Conservation (phyloP, 495 filamentous ascomycete species). For the Rhizodiscina lignyota region DNA sequence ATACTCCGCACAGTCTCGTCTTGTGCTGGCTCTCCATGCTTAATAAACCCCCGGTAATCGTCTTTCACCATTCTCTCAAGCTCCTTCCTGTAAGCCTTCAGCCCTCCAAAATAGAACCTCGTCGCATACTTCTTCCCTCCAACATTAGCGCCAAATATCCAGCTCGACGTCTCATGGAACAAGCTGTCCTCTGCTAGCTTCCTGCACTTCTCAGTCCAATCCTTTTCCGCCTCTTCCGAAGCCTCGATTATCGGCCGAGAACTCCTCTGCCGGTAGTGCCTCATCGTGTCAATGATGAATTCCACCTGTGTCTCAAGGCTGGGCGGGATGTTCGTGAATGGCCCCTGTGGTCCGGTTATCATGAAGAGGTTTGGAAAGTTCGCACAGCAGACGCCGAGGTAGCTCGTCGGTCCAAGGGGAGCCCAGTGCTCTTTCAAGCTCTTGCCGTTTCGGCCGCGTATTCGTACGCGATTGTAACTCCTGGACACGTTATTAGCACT, state of each 20-base stretch:
- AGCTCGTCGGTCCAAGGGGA: neutral
- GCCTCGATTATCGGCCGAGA: neutral
- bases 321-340: neutral
- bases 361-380: slow-evolving; percentile 2
- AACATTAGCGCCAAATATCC: neutral
- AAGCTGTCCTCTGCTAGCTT: neutral
- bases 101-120: neutral
- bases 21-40: too few species aligned
- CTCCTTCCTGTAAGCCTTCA: neutral
- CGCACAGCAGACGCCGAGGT: neutral
- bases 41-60: too few species aligned
- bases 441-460: neutral
- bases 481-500: too few species aligned
- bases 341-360: neutral
- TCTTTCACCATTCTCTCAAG: too few species aligned
- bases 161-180: neutral
- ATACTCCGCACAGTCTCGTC: too few species aligned
- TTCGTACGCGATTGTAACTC: too few species aligned
- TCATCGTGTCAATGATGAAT: neutral
- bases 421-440: neutral
- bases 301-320: neutral
- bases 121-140: neutral
- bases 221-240: neutral
- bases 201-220: neutral
- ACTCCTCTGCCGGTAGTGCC: neutral